Evolutionary conservation across 1,139 yeast genomes (phyloP), one percentile per base, ranked within the genome.

Genomic region (Hansenula lynferdii): DNA sequence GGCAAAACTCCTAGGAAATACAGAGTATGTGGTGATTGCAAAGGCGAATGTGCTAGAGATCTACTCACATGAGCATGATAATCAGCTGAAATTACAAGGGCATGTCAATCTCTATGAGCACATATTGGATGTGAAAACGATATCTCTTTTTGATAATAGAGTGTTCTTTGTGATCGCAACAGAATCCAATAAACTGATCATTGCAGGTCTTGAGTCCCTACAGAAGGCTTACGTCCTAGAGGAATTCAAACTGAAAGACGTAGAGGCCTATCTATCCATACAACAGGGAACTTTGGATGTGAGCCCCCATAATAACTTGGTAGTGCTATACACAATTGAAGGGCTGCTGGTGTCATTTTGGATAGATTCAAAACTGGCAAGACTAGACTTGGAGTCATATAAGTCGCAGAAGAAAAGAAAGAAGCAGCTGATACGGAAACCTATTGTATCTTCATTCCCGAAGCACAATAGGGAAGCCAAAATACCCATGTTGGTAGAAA

Each of bases 251-350:
- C 21, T 49, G n/a, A 37, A 38, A 14, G 38, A 35, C 24, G 8
- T 12, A n/a, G 33, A 14, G 2, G 23, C 20, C 3, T n/a, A n/a
- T 12, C 18, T 44, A 5, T 40, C 47, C 1, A 42, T 51, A 2
- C 31, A 38, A 9, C 45, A 43, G 2, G 35, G 34, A 0, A 46
- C 54, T 1, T 34, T 51, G 8, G 34, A 42, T 17, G 34, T 39
- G 5, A 45, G 44, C 15, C 18, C 41, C 2, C 36, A 34, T 2
- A 38, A 42, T 21, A 4, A 6, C 8, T 36, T 29, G 20, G 20
- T 50, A 8, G 36, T 47, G 3, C 24, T 41, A 6, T 40, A 39
- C 15, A 49, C 54, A 3, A 37, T 34, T 10, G 49, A 51, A 31
- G 56, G 56, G 1, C 35, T 36, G 8, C 22, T 44, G 2, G 36